Base-by-base conservation (phyloP, 257 asterid species). In the Solanum gandarillasii region DNA sequence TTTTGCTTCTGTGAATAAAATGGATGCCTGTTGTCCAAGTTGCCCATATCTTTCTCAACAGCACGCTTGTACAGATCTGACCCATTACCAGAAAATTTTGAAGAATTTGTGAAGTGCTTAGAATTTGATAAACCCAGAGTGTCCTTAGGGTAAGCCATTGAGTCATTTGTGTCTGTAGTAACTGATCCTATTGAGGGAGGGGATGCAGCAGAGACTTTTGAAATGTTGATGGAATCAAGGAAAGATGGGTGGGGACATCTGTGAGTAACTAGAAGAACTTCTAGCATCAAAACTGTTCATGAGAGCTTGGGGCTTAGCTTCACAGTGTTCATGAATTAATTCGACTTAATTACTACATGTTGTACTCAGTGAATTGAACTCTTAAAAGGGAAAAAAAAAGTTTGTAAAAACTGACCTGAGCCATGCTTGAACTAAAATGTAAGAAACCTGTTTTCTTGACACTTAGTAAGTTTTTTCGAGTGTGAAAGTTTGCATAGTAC, bases 181-280 rank as follows among this genome's bases (percentile, higher is more conserved):
- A 87, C 90, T 35, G 93, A 87, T 73, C 74, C 95, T 88, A 87
- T 87, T 39, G 87, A 88, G 21, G 92, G 87, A 88, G 92, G 87
- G 60, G 94, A 89, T 76, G 93, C 87, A 85, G 95, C 90, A 85
- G 95, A 88, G 87, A 90, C 97, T 87, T 89, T 95, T 20, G 96
- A 89, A 86, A 94, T 88, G 91, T 92, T 95, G 89, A 97, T 94
- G 75, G 98, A 91, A 91, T 97, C 99, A 41, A 95, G 99, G 87
- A 97, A 97, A 46, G 99, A 95, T 38, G 58, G 93, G 89, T 67
- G 93, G 93, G 84, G 94, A 92, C 86, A 88, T 84, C 71, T 91
- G 92, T 76, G 94, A 91, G 82, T 90, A 88, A 90, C 71, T 90
- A 39, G 91, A 88, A 68, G 94, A 91, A 88, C 90, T 91, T 88